Base-by-base conservation (phyloP, 352 stramenopile species). In the Globisporangium orthogonon region DNA sequence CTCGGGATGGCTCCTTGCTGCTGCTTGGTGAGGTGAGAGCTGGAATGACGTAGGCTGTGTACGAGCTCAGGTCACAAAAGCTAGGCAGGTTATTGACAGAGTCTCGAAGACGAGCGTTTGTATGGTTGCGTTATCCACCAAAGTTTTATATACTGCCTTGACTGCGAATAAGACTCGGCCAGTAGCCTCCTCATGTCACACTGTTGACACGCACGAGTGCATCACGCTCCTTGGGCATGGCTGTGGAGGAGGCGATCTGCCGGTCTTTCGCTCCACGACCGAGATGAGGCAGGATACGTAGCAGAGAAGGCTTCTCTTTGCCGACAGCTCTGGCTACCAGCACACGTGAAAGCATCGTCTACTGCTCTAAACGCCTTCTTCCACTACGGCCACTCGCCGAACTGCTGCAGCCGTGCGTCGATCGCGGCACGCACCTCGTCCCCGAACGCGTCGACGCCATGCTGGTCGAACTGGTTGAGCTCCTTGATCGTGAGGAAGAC, bases 401-500 rank as follows among this genome's bases (percentile, higher is more conserved):
- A 91, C 51, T 82, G 67, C 31, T 60, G 60, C 5, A 91, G 66
- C 31, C 71, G 77, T 6, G 73, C 70, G 67, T 94, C 83, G 14
- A 94, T 83, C 40, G 76, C 75, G 7, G 67, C 76, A 60, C 89
- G 73, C 17, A 84, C 56, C 30, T 89, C 76, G n/a, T 66, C 62
- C 23, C 74, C 78, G 62, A 94, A 94, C 5, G 72, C 76, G n/a
- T 86, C 70, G 41, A 85, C 50, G 54, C 82, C 58, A 4, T 29
- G 29, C 52, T 76, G 73, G 63, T 92, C 82, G 58, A 89, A 65
- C 9, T 55, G 65, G 41, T 65, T 62, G 15, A 92, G 68, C 56
- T 94, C 83, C 67, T 89, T 91, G 37, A 75, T 82, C 48, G 86
- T 95, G 58, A 94, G 65, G 59, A 95, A 89, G 18, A 96, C 85